A percentile compares a stretch with the other conserved stretches of the same genome.
Conservation (phyloP, 164 flowering plant genomes). For the Annona squamosa region DNA sequence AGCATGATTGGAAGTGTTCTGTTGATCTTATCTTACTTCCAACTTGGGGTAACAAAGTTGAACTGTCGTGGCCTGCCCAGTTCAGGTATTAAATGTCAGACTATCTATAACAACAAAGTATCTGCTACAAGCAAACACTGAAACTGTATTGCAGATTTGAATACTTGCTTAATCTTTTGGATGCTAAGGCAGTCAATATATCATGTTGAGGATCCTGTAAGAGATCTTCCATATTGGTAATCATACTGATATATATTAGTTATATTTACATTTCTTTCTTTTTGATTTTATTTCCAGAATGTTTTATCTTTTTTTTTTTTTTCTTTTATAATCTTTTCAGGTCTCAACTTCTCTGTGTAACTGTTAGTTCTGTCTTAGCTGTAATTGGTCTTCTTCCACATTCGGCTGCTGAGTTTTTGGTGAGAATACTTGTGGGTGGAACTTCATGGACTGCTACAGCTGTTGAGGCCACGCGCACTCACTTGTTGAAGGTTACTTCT, state of each 20-base stretch:
- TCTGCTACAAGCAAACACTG: neutral
- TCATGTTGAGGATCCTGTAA: neutral
- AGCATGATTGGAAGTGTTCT: neutral
- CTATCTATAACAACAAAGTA: neutral
- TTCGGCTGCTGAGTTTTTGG: slow-evolving; percentile 32
- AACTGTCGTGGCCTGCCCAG: neutral
- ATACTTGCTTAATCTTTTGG: neutral
- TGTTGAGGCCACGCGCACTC: slow-evolving; percentile 53
- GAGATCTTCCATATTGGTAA: neutral
- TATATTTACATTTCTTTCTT: neutral
- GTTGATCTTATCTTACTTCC: neutral
- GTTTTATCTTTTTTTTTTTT: neutral
- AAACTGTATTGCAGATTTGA: neutral
- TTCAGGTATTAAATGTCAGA: neutral
- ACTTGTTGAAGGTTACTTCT: slow-evolving; percentile 48
- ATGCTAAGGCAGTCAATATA: neutral
- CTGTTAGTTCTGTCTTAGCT: slow-evolving; percentile 38
- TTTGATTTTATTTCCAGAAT: neutral
- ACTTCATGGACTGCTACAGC: slow-evolving; percentile 64
- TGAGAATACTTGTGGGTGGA: slow-evolving; percentile 57
- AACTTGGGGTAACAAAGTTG: neutral
- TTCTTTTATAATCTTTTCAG: slow-evolving; percentile 26
- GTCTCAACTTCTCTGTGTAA: slow-evolving; percentile 31
- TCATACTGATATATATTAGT: too few species aligned
- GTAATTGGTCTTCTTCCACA: slow-evolving; percentile 53